These are phyloP conservation scores for Saturnispora gosingensis DNA, from an alignment of 805 yeast genomes.

Conservation along the genomic window DNA sequence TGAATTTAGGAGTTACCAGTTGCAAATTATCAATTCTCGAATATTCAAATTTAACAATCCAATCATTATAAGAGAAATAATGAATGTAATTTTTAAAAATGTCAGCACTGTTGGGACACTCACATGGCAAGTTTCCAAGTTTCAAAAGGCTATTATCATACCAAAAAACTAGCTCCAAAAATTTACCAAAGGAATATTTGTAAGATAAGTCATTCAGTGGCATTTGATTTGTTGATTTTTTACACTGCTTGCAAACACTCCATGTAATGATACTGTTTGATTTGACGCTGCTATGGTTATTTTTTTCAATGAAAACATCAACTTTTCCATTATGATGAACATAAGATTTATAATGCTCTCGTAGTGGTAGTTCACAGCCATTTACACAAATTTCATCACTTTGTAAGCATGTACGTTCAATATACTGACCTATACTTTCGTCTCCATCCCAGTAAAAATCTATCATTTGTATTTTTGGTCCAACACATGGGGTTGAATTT, in stretches of 20 bases:
- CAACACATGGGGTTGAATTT: constrained; percentile 85
- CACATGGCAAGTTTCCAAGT: constrained; percentile 24
- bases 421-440: constrained; percentile 78
- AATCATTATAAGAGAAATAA: constrained; percentile 72
- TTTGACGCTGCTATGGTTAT: constrained; percentile 47
- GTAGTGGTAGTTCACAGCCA: constrained; percentile 62
- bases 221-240: constrained; percentile 61
- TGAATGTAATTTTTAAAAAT: constrained; percentile 73
- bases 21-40: constrained; percentile 69
- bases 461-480: constrained; percentile 76
- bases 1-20: constrained; percentile 66
- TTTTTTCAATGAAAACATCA: constrained; percentile 62
- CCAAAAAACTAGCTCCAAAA: constrained; percentile 80
- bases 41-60: constrained; percentile 73
- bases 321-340: constrained; percentile 83
- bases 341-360: constrained; percentile 76
- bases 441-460: constrained; percentile 90
- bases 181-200: constrained; percentile 90
- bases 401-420: constrained; percentile 70
- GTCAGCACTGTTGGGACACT: constrained; percentile 59
- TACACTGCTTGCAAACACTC: constrained; percentile 83
- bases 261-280: constrained; percentile 74
- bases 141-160: constrained; percentile 9
- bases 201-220: constrained; percentile 83
- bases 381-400: constrained; percentile 63